A percentile compares a stretch with the other conserved stretches of the same genome.
phyloP scores from a whole-genome alignment of 1,139 yeast species.

The Yamadazyma trypodendri region DNA sequence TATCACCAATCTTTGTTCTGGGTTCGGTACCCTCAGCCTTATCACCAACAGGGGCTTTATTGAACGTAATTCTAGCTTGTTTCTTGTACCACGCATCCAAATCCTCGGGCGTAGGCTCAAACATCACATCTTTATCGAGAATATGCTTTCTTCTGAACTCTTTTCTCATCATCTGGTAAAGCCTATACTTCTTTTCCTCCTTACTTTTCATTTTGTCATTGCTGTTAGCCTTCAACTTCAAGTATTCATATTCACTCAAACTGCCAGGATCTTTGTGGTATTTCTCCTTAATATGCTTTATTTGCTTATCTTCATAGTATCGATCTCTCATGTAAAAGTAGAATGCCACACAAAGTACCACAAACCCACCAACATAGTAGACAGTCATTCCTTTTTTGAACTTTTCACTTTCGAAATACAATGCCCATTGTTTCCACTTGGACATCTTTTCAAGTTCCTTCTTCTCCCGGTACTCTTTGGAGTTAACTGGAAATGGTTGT shows the following conservation, averaged over 20 bases:
- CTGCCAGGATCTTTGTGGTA: slow-evolving; percentile 36
- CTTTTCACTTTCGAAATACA: slow-evolving; percentile 35
- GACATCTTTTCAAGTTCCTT: slow-evolving; percentile 28
- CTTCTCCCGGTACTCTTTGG: slow-evolving; percentile 25
- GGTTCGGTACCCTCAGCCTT: slow-evolving; percentile 16
- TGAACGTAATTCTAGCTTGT: slow-evolving; percentile 28
- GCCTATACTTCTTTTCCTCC: slow-evolving; percentile 52
- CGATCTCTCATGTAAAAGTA: slow-evolving; percentile 66
- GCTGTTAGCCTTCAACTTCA: slow-evolving; percentile 56
- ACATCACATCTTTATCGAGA: slow-evolving; percentile 40
- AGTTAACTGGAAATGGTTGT: slow-evolving; percentile 33
- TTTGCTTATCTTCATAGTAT: slow-evolving; percentile 63
- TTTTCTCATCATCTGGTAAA: slow-evolving; percentile 53
- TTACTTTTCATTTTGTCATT: slow-evolving; percentile 53
- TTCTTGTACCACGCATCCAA: slow-evolving; percentile 47
- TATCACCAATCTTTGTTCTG: slow-evolving; percentile 1
- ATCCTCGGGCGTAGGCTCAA: slow-evolving; percentile 54
- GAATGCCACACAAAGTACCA: slow-evolving; percentile 56
- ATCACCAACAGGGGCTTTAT: slow-evolving; percentile 28
- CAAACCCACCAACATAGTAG: slow-evolving; percentile 59
- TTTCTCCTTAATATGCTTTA: slow-evolving; percentile 44
- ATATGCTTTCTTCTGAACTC: slow-evolving; percentile 49
- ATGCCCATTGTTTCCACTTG: slow-evolving; percentile 41
- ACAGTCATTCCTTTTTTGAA: slow-evolving; percentile 41
- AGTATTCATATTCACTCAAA: slow-evolving; percentile 60